phyloP scores from a whole-genome alignment of 371 early-diverging fungal genomes.

The Rhizopus sp. region DNA sequence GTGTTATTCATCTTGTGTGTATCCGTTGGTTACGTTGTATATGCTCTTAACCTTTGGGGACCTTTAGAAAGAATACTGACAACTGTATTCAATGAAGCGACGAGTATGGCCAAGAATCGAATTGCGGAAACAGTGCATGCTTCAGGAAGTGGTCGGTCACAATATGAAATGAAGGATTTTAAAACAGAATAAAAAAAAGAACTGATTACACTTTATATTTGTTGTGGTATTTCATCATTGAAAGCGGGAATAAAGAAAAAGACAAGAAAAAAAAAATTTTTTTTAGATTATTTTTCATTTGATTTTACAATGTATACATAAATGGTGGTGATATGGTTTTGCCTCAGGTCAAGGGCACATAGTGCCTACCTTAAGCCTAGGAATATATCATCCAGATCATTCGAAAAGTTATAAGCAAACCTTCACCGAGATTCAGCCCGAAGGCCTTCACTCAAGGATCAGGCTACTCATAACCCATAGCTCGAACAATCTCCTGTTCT shows the following conservation, averaged over 20 bases:
- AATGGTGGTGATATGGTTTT: slow-evolving; percentile 47
- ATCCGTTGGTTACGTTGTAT: slow-evolving; percentile 61
- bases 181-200: neutral
- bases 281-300: slow-evolving; percentile 20
- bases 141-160: slow-evolving; percentile 2
- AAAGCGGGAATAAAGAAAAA: neutral
- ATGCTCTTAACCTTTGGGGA: slow-evolving; percentile 68
- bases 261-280: neutral
- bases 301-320: slow-evolving; percentile 10
- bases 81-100: slow-evolving; percentile 42
- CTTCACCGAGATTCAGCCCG: slow-evolving; percentile 22
- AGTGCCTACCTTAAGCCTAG: slow-evolving; percentile 44
- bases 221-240: neutral
- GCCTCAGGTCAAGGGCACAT: slow-evolving; percentile 38
- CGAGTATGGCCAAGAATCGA: slow-evolving; percentile 39
- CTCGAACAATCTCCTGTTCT: slow-evolving; percentile 24
- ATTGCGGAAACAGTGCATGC: slow-evolving; percentile 18
- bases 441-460: slow-evolving; percentile 27
- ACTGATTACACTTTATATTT: neutral
- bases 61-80: slow-evolving; percentile 58
- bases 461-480: slow-evolving; percentile 14
- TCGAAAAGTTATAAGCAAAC: slow-evolving; percentile 17
- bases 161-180: slow-evolving; percentile 1
- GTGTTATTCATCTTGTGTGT: slow-evolving; percentile 51
- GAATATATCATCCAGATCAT: slow-evolving; percentile 47